Base-by-base conservation (phyloP, 352 stramenopile genomes). In the Blastocystis sp. region DNA sequence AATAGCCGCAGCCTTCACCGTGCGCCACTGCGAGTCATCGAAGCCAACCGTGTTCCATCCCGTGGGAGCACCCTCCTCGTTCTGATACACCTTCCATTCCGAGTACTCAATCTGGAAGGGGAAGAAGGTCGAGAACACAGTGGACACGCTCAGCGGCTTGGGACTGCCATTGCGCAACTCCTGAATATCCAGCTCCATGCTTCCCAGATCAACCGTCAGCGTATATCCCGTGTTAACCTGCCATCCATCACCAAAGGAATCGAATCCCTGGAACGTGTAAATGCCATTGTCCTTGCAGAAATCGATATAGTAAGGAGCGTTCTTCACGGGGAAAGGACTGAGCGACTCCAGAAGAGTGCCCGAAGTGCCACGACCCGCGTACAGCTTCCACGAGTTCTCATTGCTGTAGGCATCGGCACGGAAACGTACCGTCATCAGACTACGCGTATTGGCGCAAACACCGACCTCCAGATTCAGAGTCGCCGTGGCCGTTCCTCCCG, bases 31-130 rank as follows among this genome's bases (percentile, higher is more conserved):
- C 0, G 69, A 40, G 40, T 81, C 69, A 61, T 81, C 51, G 44
- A 81, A 81, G 29, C 8, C 0, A 0, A 64, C 42, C 4, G n/a
- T 64, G 16, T 81, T 81, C 69, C 69, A 81, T 11, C 44, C 27
- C 14, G n/a, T 61, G 7, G 40, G 8, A 21, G 42, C 61, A n/a
- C n/a, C n/a, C 29, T 81, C 64, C 6, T 24, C 21, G 48, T 32
- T 36, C 21, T 76, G 27, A n/a, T 34, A 18, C 18, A 76, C 21
- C 36, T 38, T 76, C 64, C 64, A 76, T 27, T 56, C 38, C 6
- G 36, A 27, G 64, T 76, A 76, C 11, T 76, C 38, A 24, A 76
- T 36, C 64, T 76, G 64, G 64, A 76, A 76, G 29, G 64, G 64
- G 21, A 76, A n/a, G 11, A 56, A 27, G 6, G 34, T 53, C 7